Conservation (phyloP, 169 alveolate species). For the Blepharisma undulans region DNA sequence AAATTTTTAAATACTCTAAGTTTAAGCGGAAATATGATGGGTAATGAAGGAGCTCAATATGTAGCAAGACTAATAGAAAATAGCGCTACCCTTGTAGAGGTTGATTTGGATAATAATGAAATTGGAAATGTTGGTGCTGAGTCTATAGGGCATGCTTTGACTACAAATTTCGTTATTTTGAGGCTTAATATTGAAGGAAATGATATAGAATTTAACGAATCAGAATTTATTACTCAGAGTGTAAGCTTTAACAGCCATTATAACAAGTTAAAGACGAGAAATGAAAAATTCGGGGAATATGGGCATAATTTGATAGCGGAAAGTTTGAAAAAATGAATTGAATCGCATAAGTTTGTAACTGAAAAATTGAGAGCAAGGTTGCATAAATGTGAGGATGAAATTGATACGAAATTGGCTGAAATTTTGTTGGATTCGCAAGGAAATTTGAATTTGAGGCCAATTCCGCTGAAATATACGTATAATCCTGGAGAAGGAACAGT, state of each 20-base stretch:
- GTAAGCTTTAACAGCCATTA: slow-evolving; percentile 29
- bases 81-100: neutral
- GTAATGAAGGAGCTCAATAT: slow-evolving; percentile 22
- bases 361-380: slow-evolving; percentile 30
- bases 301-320: slow-evolving; percentile 40
- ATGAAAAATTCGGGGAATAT: slow-evolving; percentile 37
- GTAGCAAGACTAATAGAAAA: slow-evolving; percentile 8
- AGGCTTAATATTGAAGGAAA: neutral
- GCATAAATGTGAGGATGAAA: slow-evolving; percentile 20
- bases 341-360: slow-evolving; percentile 7
- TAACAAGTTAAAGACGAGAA: neutral
- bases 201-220: neutral
- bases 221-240: slow-evolving; percentile 7
- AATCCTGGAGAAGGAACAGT: slow-evolving; percentile 47
- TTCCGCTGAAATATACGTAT: slow-evolving; percentile 42
- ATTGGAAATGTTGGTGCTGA: slow-evolving; percentile 21
- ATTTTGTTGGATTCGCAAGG: slow-evolving; percentile 40
- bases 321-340: slow-evolving; percentile 36
- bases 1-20: neutral
- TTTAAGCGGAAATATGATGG: slow-evolving; percentile 10
- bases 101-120: neutral
- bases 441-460: slow-evolving; percentile 32
- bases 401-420: slow-evolving; percentile 30
- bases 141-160: neutral
- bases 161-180: slow-evolving; percentile 5